Percentiles rank a stretch among this genome's conserved stretches.
Conservation (phyloP, 2,329 filamentous ascomycete species). For the Aspergillus sp. region DNA sequence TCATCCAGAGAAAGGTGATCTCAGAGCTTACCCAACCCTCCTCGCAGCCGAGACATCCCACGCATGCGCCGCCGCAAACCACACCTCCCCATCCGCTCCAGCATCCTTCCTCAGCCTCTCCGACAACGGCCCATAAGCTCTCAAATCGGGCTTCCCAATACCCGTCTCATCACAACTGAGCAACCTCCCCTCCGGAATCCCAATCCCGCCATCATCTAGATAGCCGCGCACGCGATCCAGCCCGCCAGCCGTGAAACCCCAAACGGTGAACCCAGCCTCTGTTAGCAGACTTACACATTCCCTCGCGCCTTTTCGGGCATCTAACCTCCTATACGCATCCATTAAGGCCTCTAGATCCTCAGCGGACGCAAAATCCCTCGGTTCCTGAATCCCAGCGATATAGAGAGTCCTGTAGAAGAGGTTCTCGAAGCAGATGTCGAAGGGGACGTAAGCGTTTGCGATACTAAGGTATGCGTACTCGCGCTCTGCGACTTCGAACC, state of each 20-base stretch:
- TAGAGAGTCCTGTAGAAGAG: constrained; percentile 47
- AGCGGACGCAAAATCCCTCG: constrained; percentile 37
- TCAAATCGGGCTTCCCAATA: constrained; percentile 28
- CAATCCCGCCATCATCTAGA: constrained; percentile 24
- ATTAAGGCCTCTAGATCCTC: constrained; percentile 41
- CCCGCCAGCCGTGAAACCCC: constrained; percentile 30
- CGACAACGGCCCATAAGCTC: constrained; percentile 24
- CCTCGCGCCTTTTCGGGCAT: constrained; percentile 35
- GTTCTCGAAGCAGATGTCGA: constrained; percentile 37
- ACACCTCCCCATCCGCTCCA: constrained; percentile 18
- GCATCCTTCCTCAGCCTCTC: constrained; percentile 10
- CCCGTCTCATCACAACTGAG: constrained; percentile 27
- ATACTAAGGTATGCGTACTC: constrained; percentile 49
- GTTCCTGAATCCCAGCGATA: constrained; percentile 40
- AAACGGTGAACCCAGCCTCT: constrained; percentile 29
- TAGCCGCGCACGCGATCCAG: constrained; percentile 24
- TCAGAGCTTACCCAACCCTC: constrained; percentile 22
- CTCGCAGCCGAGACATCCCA: constrained; percentile 31
- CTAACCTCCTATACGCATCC: constrained; percentile 31
- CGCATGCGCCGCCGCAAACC: constrained; percentile 34
- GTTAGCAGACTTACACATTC: constrained; percentile 40
- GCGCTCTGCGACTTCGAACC: constrained; percentile 44
- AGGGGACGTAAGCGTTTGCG: constrained; percentile 39
- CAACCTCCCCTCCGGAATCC: constrained; percentile 24
- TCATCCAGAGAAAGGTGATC: not conserved